A percentile compares a stretch with the other conserved stretches of the same genome.
Evolutionary conservation across 768 basidiomycete genomes (phyloP).

Genomic region (Lentinula edodes): DNA sequence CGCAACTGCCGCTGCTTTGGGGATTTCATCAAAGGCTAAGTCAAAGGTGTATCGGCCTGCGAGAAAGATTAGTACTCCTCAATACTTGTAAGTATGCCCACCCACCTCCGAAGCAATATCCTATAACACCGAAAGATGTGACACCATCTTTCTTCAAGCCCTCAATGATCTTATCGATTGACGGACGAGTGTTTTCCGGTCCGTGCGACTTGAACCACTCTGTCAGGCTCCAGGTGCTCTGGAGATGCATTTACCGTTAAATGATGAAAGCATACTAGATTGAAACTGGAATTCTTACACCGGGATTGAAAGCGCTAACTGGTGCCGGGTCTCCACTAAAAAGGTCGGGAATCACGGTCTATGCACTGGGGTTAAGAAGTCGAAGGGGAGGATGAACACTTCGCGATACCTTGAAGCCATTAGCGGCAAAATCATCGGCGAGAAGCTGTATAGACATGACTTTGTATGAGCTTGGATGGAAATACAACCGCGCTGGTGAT

Average conservation of each 20-base stretch:
- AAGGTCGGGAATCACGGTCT: conserved; percentile 38
- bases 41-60: conserved; percentile 55
- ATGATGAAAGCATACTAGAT: conserved; percentile 37
- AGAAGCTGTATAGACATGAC: conserved; percentile 20
- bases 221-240: conserved; percentile 30
- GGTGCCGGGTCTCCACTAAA: conserved; percentile 36
- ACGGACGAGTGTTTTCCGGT: conserved; percentile 34
- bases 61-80: not conserved
- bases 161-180: conserved; percentile 49
- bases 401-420: conserved; percentile 25
- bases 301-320: conserved; percentile 26
- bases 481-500: not conserved
- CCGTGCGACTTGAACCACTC: conserved; percentile 42
- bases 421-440: conserved; percentile 29
- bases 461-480: no score
- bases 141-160: conserved; percentile 57
- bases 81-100: not conserved
- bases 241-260: conserved; percentile 13
- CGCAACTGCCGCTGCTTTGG: conserved; percentile 41
- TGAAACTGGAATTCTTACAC: conserved; percentile 18
- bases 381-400: not conserved
- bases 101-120: conserved; percentile 68
- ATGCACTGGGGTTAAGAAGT: not conserved
- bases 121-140: conserved; percentile 50
- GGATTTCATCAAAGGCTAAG: conserved; percentile 49